Base-by-base conservation (phyloP, 495 filamentous ascomycete genomes). In the Mytilinidion resinicola region DNA sequence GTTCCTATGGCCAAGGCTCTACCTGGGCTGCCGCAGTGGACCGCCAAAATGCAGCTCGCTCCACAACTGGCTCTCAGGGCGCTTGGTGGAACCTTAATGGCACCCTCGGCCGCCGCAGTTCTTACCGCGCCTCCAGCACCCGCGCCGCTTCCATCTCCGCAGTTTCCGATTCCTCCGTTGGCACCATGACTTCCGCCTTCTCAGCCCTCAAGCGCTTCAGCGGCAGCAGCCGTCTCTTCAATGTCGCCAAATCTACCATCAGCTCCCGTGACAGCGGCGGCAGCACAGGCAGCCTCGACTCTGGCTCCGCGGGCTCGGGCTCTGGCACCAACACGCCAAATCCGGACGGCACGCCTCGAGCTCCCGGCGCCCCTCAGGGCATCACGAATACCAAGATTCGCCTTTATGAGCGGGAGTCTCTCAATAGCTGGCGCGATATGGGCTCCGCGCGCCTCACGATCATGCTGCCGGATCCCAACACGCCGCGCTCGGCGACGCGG, bases 391-490 rank as follows among this genome's bases (percentile, higher is more conserved):
- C 91, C 48, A 91, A 93, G 61, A 87, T 88, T 63, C 82, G 89
- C 21, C 80, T 96, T 36, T 95, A 96, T 71, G 70, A 84, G 15
- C 85, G 90, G 41, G 86, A 91, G 52, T 82, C 82, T 3, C 76
- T 58, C 19, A 84, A 83, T 37, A 89, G 87, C 66, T 98, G 93
- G 93, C 82, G 87, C 33, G 91, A 96, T 64, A 85, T 92, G 76
- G 91, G 92, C 53, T 83, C 87, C 47, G 91, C 91, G 50, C 77
- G 84, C 33, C 71, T 98, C 35, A 87, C 86, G 34, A 90, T 97
- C 65, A 83, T 87, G 71, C 65, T 77, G 49, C 71, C 72, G 36
- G 75, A 76, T 49, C 63, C 20, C 70, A 80, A 57, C 68, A 80
- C 69, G 76, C 79, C n/a, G 69, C 43, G 51, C n/a, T 38, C 60